phyloP scores from a whole-genome alignment of 768 basidiomycete species.

The Suillus paluster region DNA sequence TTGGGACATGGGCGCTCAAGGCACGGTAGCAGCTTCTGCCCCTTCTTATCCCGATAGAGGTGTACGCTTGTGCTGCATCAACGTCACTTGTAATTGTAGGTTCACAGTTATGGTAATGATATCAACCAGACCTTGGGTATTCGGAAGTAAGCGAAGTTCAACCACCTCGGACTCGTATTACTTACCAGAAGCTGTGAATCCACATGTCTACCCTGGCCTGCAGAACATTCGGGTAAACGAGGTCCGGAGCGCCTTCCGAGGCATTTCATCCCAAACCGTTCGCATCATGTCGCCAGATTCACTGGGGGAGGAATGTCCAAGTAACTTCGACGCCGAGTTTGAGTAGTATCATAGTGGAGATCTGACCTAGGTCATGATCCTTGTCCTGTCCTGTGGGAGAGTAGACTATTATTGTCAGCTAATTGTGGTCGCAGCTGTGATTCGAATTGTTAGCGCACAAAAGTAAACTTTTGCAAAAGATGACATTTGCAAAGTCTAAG shows the following conservation, averaged over 20 bases:
- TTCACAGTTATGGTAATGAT: neutral
- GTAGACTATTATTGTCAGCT: neutral
- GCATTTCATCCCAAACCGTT: neutral
- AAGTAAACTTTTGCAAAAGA: neutral
- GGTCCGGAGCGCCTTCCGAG: neutral
- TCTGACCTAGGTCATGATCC: neutral
- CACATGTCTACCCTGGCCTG: neutral
- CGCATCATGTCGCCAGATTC: no score
- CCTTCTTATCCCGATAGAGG: neutral
- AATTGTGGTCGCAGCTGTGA: neutral
- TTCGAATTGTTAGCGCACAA: neutral
- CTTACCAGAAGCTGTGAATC: neutral
- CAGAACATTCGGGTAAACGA: neutral
- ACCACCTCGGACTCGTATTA: neutral
- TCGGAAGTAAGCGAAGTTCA: neutral
- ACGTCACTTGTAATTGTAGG: neutral
- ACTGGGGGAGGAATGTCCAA: neutral
- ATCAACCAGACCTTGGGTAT: neutral
- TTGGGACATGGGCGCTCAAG: conserved; percentile 6
- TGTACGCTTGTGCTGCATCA: neutral
- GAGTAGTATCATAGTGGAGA: neutral
- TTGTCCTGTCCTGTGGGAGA: neutral
- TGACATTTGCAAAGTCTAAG: neutral
- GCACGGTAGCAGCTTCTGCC: neutral
- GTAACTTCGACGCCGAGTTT: neutral